These are phyloP conservation scores for Emergomyces pasteurianus DNA, from an alignment of 2,329 filamentous ascomycete species.

Conservation along the genomic window DNA sequence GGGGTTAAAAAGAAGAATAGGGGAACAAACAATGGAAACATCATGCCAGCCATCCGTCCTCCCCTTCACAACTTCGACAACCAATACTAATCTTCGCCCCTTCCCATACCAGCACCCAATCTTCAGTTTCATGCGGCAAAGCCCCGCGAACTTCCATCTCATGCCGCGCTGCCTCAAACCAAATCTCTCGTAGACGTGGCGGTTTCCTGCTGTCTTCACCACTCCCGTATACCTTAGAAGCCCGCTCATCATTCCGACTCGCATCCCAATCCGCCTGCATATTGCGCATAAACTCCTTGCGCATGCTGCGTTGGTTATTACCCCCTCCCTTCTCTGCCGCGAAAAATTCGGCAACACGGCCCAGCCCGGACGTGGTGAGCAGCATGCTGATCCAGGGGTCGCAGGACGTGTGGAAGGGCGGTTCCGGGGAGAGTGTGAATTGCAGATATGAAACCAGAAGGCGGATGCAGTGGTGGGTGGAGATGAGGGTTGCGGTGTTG, in stretches of 20 bases:
- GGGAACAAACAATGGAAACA: not conserved
- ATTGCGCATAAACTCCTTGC: constrained; percentile 33
- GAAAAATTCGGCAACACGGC: constrained; percentile 31
- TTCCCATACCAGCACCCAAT: constrained; percentile 21
- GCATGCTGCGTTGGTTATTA: constrained; percentile 27
- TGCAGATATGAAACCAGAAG: constrained; percentile 29
- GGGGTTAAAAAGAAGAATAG: not conserved
- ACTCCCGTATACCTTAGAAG: constrained; percentile 25
- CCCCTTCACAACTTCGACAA: constrained; percentile 21
- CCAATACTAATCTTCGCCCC: constrained; percentile 25
- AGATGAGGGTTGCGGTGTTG: constrained; percentile 26
- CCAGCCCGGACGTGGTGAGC: constrained; percentile 28
- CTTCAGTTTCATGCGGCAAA: constrained; percentile 23
- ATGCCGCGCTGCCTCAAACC: constrained; percentile 26
- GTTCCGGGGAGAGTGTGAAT: constrained; percentile 25
- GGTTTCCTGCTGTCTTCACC: constrained; percentile 18
- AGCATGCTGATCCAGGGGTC: constrained; percentile 32
- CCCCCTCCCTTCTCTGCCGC: constrained; percentile 33
- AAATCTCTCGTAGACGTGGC: constrained; percentile 23
- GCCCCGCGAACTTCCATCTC: constrained; percentile 21
- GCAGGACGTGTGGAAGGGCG: constrained; percentile 16
- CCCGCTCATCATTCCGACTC: constrained; percentile 28
- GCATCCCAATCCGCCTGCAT: constrained; percentile 29
- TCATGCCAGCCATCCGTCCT: constrained; percentile 8
- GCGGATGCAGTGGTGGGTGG: constrained; percentile 32